A percentile compares a stretch with the other conserved stretches of the same genome.
Evolutionary conservation across 1,284 basidiomycete genomes (phyloP).

Genomic region (Puccinia sorghi): DNA sequence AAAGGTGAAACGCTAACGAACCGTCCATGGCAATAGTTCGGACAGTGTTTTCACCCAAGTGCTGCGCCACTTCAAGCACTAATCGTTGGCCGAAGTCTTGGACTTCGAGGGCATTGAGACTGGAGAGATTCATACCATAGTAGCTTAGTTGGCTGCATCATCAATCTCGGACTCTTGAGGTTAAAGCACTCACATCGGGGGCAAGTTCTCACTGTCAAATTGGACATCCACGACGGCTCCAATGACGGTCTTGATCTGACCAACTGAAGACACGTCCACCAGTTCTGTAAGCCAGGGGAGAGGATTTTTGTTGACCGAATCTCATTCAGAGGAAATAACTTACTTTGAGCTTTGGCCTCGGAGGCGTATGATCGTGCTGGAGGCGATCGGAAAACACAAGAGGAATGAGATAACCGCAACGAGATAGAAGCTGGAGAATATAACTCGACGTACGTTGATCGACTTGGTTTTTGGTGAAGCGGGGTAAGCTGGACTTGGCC

Average conservation of each 20-base stretch:
- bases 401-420: neutral
- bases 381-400: neutral
- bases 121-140: neutral
- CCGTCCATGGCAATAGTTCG: conserved; percentile 74
- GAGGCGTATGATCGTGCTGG: conserved; percentile 85
- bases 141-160: neutral
- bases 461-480: conserved; percentile 31
- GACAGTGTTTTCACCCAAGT: conserved; percentile 97
- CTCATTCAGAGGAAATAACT: neutral
- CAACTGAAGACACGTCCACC: conserved; percentile 69
- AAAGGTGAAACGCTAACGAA: conserved; percentile 48
- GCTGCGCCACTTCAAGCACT: conserved; percentile 69
- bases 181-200: conserved; percentile 66
- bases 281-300: conserved; percentile 55
- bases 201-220: conserved; percentile 67
- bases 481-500: conserved; percentile 19
- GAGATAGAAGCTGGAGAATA: neutral
- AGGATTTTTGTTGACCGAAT: conserved; percentile 70
- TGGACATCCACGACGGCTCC: conserved; percentile 96
- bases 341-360: conserved; percentile 68
- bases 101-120: conserved; percentile 94
- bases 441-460: conserved; percentile 28
- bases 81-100: conserved; percentile 80
- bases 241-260: conserved; percentile 59
- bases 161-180: neutral